phyloP scores from a whole-genome alignment of 345 rosid genomes.

The Iberis pinnata region DNA sequence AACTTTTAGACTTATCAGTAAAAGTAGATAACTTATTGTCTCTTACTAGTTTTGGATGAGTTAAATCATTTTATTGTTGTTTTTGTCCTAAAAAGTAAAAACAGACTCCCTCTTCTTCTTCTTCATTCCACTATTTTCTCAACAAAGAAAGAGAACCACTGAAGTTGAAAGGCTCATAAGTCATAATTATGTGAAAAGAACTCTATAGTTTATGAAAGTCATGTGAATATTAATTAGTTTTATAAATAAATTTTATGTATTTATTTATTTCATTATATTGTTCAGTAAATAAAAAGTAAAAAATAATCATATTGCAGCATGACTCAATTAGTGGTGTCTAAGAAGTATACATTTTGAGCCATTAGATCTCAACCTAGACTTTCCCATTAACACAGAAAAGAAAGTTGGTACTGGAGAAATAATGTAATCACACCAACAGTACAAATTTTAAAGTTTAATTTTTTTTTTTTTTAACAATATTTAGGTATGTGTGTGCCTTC shows the following conservation, averaged over 20 bases:
- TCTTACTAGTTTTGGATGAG: not conserved
- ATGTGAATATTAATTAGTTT: not conserved
- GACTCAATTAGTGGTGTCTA: slow-evolving; percentile 25
- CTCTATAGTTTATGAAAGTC: not conserved
- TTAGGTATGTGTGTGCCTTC: no score
- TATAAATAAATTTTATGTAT: no score
- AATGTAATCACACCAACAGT: slow-evolving; percentile 26
- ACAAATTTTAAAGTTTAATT: no score
- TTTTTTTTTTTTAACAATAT: no score
- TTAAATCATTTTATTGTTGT: not conserved
- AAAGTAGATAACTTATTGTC: not conserved
- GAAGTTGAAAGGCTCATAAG: slow-evolving; percentile 18
- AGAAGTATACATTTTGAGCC: slow-evolving; percentile 27
- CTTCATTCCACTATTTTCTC: not conserved
- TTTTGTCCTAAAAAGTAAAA: not conserved
- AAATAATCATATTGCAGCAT: slow-evolving; percentile 18
- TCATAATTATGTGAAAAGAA: not conserved
- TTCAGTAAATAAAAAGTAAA: slow-evolving; percentile 11
- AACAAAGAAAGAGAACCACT: no score
- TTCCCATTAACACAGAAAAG: slow-evolving; percentile 28
- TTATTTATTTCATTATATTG: not conserved
- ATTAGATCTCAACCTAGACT: slow-evolving; percentile 20
- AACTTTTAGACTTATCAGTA: not conserved
- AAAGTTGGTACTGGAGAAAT: slow-evolving; percentile 17
- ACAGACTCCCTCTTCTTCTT: not conserved